Percentiles rank a stretch among this genome's conserved stretches.
phyloP scores from a whole-genome alignment of 2,329 filamentous ascomycete genomes.

The Cladophialophora exuberans region DNA sequence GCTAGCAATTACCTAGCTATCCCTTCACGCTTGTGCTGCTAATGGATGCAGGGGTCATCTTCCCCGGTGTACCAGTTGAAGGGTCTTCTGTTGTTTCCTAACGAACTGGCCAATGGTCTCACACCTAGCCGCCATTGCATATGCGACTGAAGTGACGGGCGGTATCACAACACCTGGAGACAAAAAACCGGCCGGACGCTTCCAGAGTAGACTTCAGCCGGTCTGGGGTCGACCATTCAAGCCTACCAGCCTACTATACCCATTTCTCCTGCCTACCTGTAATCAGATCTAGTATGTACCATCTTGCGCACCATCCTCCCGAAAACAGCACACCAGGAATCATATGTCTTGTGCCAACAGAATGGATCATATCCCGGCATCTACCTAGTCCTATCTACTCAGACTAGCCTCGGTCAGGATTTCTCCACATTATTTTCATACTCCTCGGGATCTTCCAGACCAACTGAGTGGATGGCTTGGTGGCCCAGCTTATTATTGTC shows the following conservation, averaged over 20 bases:
- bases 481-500: constrained; percentile 2
- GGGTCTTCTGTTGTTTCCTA: constrained; percentile 20
- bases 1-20: neutral
- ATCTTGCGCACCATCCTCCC: no score
- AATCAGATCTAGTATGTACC: neutral
- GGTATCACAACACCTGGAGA: constrained; percentile 1
- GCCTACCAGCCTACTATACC: neutral
- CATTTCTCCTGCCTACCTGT: neutral
- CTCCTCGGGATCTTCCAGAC: constrained; percentile 3
- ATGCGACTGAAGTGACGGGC: constrained; percentile 18
- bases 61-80: constrained; percentile 4
- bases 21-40: neutral
- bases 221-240: constrained; percentile 1
- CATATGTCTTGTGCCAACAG: no score
- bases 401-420: neutral
- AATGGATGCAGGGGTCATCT: constrained; percentile 10
- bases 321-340: no score
- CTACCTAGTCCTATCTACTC: neutral
- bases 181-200: no score
- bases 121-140: constrained; percentile 7
- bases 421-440: constrained; percentile 8
- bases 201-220: constrained; percentile 6
- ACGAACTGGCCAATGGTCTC: constrained; percentile 23
- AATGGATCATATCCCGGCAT: constrained; percentile 1
- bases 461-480: neutral